Evolutionary conservation across 2,329 filamentous ascomycete genomes (phyloP).

Genomic region (Apiospora pterosperma): DNA sequence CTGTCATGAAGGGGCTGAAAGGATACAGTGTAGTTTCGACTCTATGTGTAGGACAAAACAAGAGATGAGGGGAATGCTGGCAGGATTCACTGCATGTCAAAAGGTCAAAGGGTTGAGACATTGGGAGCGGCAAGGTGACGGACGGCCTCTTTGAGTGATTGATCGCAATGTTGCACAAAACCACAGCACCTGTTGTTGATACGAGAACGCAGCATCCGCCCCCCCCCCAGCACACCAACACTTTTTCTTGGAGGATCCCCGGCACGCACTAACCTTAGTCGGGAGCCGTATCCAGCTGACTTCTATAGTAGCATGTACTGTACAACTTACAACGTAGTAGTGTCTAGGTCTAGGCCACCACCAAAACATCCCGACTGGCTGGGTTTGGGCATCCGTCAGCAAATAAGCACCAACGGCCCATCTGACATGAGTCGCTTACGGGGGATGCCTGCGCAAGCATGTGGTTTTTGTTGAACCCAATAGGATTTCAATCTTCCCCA

Average conservation of each 20-base stretch:
- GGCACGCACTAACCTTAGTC: neutral
- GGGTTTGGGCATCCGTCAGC: neutral
- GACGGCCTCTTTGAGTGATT: neutral
- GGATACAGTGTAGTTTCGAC: neutral
- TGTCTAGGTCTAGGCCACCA: neutral
- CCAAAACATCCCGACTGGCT: neutral
- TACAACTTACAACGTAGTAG: too few relatives aligned
- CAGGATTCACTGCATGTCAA: neutral
- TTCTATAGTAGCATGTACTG: neutral
- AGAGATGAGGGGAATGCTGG: neutral
- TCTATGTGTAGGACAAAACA: neutral
- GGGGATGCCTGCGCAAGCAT: neutral
- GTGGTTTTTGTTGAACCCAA: neutral
- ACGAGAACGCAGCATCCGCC: neutral
- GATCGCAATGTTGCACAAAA: neutral
- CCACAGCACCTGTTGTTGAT: too few relatives aligned
- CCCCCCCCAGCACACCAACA: neutral
- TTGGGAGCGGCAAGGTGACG: neutral
- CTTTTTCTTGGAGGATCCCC: neutral
- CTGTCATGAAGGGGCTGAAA: neutral
- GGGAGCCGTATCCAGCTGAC: neutral
- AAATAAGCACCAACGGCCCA: neutral
- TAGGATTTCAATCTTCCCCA: neutral
- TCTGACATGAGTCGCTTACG: neutral
- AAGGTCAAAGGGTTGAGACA: slow-evolving; percentile 1